Percentiles rank a stretch among this genome's conserved stretches.
These are phyloP conservation scores for Vigna unguiculata DNA, from an alignment of 306 rosid genomes.

Conservation along the genomic window DNA sequence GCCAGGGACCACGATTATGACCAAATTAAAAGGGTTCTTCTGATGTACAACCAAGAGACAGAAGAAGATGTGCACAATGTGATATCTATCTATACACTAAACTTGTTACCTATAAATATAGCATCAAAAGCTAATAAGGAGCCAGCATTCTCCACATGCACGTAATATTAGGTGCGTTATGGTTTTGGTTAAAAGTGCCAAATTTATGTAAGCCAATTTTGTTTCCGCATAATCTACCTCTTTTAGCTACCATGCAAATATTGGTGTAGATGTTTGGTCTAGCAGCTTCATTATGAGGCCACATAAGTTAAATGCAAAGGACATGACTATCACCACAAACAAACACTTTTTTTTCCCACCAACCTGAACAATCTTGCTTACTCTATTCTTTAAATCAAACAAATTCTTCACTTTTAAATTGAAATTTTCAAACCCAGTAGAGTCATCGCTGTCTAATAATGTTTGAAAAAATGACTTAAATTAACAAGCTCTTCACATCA, in stretches of 20 bases:
- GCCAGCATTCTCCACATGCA: constrained; percentile 18
- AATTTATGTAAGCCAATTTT: constrained; percentile 5
- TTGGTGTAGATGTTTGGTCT: not conserved
- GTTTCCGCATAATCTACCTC: not conserved
- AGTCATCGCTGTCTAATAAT: not conserved
- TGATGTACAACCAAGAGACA: constrained; percentile 30
- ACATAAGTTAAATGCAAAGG: not conserved
- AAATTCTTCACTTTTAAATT: not conserved
- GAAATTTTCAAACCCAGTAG: not conserved
- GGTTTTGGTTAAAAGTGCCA: constrained; percentile 22
- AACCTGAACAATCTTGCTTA: not conserved
- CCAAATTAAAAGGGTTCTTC: constrained; percentile 6
- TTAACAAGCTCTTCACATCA: not conserved
- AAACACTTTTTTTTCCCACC: constrained; percentile 3
- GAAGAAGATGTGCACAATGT: not conserved
- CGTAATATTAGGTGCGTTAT: not conserved
- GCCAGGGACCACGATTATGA: constrained; percentile 29
- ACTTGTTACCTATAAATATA: not conserved
- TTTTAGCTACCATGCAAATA: not conserved
- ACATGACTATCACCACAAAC: not conserved
- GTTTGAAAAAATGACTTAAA: not conserved
- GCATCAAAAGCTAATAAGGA: constrained; percentile 30
- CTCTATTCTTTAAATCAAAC: not conserved
- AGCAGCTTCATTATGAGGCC: constrained; percentile 11
- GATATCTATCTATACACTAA: not conserved